These are phyloP conservation scores for Populus hybrid DNA, from an alignment of 441 rosid genomes.

Conservation along the genomic window DNA sequence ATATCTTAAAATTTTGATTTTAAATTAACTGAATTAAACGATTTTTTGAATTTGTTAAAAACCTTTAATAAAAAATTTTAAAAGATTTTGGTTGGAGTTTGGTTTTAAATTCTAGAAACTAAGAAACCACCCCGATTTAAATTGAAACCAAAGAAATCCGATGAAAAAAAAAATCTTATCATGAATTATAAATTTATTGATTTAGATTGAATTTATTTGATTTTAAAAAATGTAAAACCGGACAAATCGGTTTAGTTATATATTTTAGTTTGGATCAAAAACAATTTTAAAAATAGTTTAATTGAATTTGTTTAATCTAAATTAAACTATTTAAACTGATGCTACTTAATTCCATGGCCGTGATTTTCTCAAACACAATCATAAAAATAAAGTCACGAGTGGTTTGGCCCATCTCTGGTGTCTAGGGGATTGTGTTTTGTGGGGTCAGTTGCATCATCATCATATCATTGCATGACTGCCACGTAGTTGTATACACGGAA, in stretches of 20 bases:
- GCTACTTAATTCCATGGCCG: neutral
- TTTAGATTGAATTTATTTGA: neutral
- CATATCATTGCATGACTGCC: neutral
- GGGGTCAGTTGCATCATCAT: slow-evolving; percentile 3
- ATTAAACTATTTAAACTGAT: neutral
- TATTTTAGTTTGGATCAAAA: neutral
- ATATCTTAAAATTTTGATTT: no score
- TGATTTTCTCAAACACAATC: neutral
- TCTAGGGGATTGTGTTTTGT: neutral
- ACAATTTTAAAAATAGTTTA: neutral
- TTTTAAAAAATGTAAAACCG: neutral
- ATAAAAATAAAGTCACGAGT: neutral
- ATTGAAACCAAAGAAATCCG: neutral
- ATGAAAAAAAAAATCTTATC: neutral
- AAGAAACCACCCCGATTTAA: neutral
- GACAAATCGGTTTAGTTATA: neutral
- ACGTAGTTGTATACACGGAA: neutral
- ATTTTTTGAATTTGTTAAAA: neutral
- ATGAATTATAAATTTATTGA: neutral
- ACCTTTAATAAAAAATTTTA: no score
- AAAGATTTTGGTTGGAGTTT: neutral
- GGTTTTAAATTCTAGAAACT: neutral
- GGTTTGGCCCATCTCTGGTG: neutral
- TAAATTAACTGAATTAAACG: neutral
- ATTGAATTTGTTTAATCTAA: neutral